phyloP scores from a whole-genome alignment of 2,329 filamentous ascomycete species.

The Talaromyces sp. region DNA sequence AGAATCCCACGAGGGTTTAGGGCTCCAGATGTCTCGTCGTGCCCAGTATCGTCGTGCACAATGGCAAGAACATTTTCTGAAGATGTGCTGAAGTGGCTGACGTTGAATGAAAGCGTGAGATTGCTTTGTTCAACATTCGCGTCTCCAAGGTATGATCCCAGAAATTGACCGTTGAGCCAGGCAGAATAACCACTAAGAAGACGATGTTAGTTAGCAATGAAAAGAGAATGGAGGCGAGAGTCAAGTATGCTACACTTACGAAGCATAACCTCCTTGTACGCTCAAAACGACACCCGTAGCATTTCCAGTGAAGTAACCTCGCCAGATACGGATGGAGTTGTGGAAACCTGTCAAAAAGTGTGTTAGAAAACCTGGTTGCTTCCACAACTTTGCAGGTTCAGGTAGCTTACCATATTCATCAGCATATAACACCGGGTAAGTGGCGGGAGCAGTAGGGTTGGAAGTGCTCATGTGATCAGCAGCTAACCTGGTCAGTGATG shows the following conservation, averaged over 20 bases:
- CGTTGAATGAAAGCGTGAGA: slow-evolving; percentile 57
- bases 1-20: slow-evolving; percentile 59
- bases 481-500: slow-evolving; percentile 26
- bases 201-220: background rate
- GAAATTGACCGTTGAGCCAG: slow-evolving; percentile 63
- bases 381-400: background rate
- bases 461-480: slow-evolving; percentile 44
- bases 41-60: slow-evolving; percentile 69
- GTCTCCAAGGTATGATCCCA: slow-evolving; percentile 64
- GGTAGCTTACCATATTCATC: slow-evolving; percentile 42
- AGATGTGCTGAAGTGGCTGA: slow-evolving; percentile 50
- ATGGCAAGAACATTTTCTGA: slow-evolving; percentile 62
- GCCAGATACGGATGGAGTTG: slow-evolving; percentile 65
- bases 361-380: background rate
- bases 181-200: slow-evolving; percentile 58
- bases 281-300: slow-evolving; percentile 61
- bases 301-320: slow-evolving; percentile 65
- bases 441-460: slow-evolving; percentile 44
- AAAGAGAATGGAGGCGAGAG: background rate
- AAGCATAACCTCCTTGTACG: slow-evolving; percentile 61
- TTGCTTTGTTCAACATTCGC: slow-evolving; percentile 52
- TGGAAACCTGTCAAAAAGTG: slow-evolving; percentile 59
- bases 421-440: slow-evolving; percentile 48
- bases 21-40: slow-evolving; percentile 64
- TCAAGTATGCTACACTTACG: background rate